A percentile compares a stretch with the other conserved stretches of the same genome.
phyloP scores from a whole-genome alignment of 805 yeast species.

The Metschnikowia vanudenii region DNA sequence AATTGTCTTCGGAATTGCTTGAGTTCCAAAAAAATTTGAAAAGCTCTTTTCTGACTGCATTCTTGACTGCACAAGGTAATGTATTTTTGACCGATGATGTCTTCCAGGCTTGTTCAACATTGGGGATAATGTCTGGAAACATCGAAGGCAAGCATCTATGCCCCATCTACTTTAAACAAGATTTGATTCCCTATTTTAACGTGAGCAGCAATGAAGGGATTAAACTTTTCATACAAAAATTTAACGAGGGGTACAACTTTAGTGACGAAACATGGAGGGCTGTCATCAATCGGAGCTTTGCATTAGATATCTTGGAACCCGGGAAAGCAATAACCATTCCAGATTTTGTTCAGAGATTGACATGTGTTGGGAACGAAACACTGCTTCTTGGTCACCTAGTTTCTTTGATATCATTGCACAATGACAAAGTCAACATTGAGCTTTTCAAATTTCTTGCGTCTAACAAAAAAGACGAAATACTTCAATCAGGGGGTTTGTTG shows the following conservation, averaged over 20 bases:
- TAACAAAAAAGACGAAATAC: slow-evolving; percentile 7
- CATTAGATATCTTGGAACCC: slow-evolving; percentile 21
- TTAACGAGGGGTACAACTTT: slow-evolving; percentile 34
- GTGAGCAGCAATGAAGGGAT: slow-evolving; percentile 28
- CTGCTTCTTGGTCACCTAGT: slow-evolving; percentile 4
- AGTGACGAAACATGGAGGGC: slow-evolving; percentile 31
- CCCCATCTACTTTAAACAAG: slow-evolving; percentile 16
- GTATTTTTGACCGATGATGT: not conserved
- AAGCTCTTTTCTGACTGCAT: not conserved
- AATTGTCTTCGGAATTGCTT: slow-evolving; percentile 24
- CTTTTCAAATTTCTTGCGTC: slow-evolving; percentile 19
- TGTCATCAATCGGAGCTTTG: slow-evolving; percentile 30
- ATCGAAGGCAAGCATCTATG: not conserved
- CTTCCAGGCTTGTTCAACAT: not conserved
- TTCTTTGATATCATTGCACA: slow-evolving; percentile 21
- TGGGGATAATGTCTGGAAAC: not conserved
- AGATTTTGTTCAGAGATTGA: slow-evolving; percentile 26
- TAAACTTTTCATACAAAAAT: slow-evolving; percentile 26
- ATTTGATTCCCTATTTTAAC: slow-evolving; percentile 30
- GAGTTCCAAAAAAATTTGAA: slow-evolving; percentile 19
- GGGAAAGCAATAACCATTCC: slow-evolving; percentile 17
- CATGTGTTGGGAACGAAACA: not conserved
- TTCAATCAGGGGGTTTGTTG: slow-evolving; percentile 9
- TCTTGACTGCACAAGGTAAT: not conserved
- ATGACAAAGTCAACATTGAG: slow-evolving; percentile 29